Evolutionary conservation across 495 filamentous ascomycete genomes (phyloP), one percentile per base, ranked within the genome.

Genomic region (Aspergillus leporis): DNA sequence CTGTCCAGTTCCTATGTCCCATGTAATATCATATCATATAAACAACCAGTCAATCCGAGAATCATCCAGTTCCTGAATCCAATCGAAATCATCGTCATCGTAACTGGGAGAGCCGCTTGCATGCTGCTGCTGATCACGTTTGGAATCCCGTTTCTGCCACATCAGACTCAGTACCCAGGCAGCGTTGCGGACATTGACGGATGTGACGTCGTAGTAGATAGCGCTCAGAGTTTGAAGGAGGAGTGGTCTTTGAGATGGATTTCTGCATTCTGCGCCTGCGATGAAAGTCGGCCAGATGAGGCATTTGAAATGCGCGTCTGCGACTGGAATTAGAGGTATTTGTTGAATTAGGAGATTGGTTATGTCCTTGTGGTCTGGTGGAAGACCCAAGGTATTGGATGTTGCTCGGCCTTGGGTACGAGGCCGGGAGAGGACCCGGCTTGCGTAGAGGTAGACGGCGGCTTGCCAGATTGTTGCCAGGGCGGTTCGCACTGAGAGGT

Each of bases 241-340:
- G 16, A 74, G 61, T 0, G 68, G 61, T 0, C 77, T 72, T 23
- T 75, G 72, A 18, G 69, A 64, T 13, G 70, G 53, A 10, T 73
- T 67, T 12, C 65, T 68, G 43, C 73, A 77, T 52, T 80, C 77
- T 3, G 74, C 77, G 51, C 77, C 77, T 2, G 75, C 75, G 49
- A 80, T 80, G 63, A 80, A 80, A 4, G 77, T 72, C 0, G 75
- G 75, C 77, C 77, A 80, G 21, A 80, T 78, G 32, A 77, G 72
- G 52, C 77, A 78, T 63, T 80, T 80, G 68, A 78, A 78, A 56
- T 80, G 77, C 12, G 72, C 67, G 31, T 80, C 77, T 0, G 74
- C 67, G 51, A 55, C 32, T 2, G 71, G 72, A 47, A 77, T 69
- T 10, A 72, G 68, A 16, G 69, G 68, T 25, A 80, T 68, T 19